phyloP scores from a whole-genome alignment of 1,284 basidiomycete genomes.

The Leccinum pallidistipes region DNA sequence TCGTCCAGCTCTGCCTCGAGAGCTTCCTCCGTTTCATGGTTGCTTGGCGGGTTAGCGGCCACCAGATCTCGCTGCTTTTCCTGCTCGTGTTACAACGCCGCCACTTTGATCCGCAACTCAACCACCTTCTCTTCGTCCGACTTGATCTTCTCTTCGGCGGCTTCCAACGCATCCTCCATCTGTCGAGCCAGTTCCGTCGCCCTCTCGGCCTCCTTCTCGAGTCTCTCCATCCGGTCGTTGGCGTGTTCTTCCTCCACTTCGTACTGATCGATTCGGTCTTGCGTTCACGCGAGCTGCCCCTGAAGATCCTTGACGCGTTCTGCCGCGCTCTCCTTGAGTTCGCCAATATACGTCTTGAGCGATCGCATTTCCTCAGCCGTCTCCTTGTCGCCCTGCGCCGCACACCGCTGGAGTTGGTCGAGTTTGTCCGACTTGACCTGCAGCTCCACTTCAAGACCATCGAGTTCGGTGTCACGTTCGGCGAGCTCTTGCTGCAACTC shows the following conservation, averaged over 20 bases:
- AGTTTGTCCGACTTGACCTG: slow-evolving; percentile 41
- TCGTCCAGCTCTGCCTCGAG: slow-evolving; percentile 79
- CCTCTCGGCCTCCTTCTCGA: slow-evolving; percentile 53
- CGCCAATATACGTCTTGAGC: slow-evolving; percentile 49
- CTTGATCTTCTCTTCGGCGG: slow-evolving; percentile 63
- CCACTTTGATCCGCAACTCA: slow-evolving; percentile 52
- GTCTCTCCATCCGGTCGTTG: slow-evolving; percentile 47
- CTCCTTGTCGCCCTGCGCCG: slow-evolving; percentile 40
- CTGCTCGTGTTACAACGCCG: slow-evolving; percentile 57
- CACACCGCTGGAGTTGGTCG: slow-evolving; percentile 34
- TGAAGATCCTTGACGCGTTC: slow-evolving; percentile 55
- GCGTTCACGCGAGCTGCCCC: slow-evolving; percentile 45
- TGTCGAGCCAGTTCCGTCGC: slow-evolving; percentile 57
- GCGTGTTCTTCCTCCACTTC: slow-evolving; percentile 47
- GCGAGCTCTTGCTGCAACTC: slow-evolving; percentile 39
- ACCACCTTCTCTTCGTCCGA: slow-evolving; percentile 57
- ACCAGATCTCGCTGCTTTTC: slow-evolving; percentile 47
- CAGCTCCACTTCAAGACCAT: slow-evolving; percentile 35
- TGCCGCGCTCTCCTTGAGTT: slow-evolving; percentile 54
- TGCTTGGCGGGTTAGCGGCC: slow-evolving; percentile 37
- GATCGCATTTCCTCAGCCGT: slow-evolving; percentile 41
- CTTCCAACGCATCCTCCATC: slow-evolving; percentile 72
- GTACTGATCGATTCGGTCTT: slow-evolving; percentile 47
- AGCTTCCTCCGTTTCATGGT: slow-evolving; percentile 55
- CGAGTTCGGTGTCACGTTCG: slow-evolving; percentile 21